Evolutionary conservation across 768 basidiomycete species (phyloP).

Genomic region (Serendipita sp.): DNA sequence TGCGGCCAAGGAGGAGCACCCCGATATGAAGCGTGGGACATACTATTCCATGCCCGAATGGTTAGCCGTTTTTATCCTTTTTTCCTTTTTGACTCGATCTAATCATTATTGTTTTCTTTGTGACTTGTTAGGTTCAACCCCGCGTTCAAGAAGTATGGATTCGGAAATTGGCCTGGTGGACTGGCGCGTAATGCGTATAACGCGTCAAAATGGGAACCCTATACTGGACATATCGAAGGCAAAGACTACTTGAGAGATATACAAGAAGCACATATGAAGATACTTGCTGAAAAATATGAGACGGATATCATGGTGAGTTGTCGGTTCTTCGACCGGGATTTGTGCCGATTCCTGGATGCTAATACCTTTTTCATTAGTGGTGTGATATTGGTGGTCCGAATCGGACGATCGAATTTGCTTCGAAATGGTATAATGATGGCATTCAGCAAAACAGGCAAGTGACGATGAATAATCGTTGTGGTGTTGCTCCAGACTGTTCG

Average conservation of each 20-base stretch:
- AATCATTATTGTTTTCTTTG: constrained; percentile 20
- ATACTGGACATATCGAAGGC: constrained; percentile 36
- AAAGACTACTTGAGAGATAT: constrained; percentile 37
- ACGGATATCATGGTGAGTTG: constrained; percentile 40
- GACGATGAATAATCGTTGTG: constrained; percentile 29
- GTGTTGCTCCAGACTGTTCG: neutral
- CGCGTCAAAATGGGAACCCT: constrained; percentile 32
- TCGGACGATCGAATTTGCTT: constrained; percentile 29
- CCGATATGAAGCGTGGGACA: constrained; percentile 36
- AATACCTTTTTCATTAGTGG: constrained; percentile 27
- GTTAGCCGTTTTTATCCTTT: constrained; percentile 15
- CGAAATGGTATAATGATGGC: constrained; percentile 32
- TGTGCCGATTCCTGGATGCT: too few relatives aligned
- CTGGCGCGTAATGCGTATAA: constrained; percentile 39
- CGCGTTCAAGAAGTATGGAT: constrained; percentile 36
- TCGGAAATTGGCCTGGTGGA: constrained; percentile 35
- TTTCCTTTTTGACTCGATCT: constrained; percentile 3
- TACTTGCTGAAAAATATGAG: constrained; percentile 31
- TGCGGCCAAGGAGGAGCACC: constrained; percentile 34
- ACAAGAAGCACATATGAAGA: constrained; percentile 36
- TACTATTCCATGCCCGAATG: constrained; percentile 45
- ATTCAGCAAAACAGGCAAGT: constrained; percentile 28
- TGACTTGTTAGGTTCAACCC: constrained; percentile 33
- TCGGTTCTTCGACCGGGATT: too few relatives aligned
- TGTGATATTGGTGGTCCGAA: constrained; percentile 42